Evolutionary conservation across 1,139 yeast genomes (phyloP).

Genomic region (Yamadazyma aaseri): DNA sequence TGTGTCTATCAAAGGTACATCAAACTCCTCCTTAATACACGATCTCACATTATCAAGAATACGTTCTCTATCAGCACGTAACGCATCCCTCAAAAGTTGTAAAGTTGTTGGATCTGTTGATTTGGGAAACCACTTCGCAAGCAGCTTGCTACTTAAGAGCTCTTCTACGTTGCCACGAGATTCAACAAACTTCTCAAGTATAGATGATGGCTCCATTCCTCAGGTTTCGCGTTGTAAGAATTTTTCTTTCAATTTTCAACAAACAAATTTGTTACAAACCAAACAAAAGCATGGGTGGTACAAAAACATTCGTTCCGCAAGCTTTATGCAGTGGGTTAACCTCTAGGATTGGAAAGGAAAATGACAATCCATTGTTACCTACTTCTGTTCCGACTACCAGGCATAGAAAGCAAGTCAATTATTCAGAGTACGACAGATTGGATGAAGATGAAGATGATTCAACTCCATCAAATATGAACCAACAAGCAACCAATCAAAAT

Average conservation of each 20-base stretch:
- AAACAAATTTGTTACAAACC: too few relatives aligned
- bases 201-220: constrained; percentile 12
- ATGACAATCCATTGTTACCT: constrained; percentile 59
- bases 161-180: constrained; percentile 10
- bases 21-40: constrained; percentile 20
- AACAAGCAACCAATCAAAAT: constrained; percentile 22
- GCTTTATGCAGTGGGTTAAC: constrained; percentile 71
- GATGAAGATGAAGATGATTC: constrained; percentile 70
- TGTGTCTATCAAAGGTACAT: constrained; percentile 21
- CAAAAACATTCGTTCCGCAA: constrained; percentile 55
- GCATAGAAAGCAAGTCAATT: constrained; percentile 69
- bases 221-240: too few relatives aligned
- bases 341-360: constrained; percentile 62
- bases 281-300: not conserved
- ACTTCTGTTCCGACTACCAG: constrained; percentile 76
- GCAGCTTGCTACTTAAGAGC: constrained; percentile 6
- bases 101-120: constrained; percentile 13
- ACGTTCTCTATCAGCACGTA: constrained; percentile 19
- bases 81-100: constrained; percentile 7
- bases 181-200: constrained; percentile 12
- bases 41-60: constrained; percentile 13
- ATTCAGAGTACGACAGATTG: constrained; percentile 67
- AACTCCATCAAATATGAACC: constrained; percentile 22
- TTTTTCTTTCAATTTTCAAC: too few relatives aligned
- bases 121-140: constrained; percentile 18